A percentile compares a stretch with the other conserved stretches of the same genome.
phyloP scores from a whole-genome alignment of 768 basidiomycete species.

The Atractiella rhizophila region DNA sequence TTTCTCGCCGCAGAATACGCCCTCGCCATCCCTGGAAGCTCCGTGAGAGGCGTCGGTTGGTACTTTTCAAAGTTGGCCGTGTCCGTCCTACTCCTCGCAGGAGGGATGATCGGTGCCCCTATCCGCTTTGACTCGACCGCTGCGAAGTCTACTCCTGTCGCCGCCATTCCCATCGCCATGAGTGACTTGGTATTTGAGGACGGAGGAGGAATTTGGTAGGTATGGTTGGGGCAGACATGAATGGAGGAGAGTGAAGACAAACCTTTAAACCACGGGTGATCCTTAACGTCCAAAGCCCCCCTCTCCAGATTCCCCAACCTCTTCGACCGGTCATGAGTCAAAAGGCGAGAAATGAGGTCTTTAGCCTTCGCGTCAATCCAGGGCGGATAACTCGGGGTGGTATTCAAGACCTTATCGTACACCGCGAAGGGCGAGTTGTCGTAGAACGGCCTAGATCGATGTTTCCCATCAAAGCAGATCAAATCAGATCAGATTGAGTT shows the following conservation, averaged over 20 bases:
- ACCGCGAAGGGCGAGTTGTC: constrained; percentile 88
- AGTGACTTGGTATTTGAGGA: too few species aligned
- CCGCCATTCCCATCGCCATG: too few species aligned
- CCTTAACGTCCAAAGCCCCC: constrained; percentile 51
- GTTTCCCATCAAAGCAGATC: too few species aligned
- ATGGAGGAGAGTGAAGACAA: too few species aligned
- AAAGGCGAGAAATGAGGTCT: constrained; percentile 62
- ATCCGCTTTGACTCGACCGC: too few species aligned
- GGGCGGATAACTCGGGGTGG: constrained; percentile 70
- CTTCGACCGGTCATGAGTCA: constrained; percentile 75
- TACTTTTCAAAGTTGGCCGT: constrained; percentile 16
- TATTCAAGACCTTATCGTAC: constrained; percentile 85
- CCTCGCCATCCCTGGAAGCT: constrained; percentile 13
- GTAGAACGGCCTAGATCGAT: constrained; percentile 92
- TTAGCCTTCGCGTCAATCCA: constrained; percentile 70
- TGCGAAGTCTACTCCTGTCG: constrained; percentile 45
- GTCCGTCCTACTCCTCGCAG: constrained; percentile 10
- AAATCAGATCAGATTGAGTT: constrained; percentile 24
- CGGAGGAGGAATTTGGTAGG: not conserved
- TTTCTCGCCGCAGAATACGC: too few species aligned
- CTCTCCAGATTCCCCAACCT: constrained; percentile 79
- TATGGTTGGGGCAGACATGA: not conserved
- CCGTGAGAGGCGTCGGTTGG: constrained; percentile 6
- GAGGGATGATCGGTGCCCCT: constrained; percentile 50
- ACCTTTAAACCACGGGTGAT: constrained; percentile 60